A percentile compares a stretch with the other conserved stretches of the same genome.
phyloP scores from a whole-genome alignment of 2,329 filamentous ascomycete genomes.

The Sarocladium brachiariae region DNA sequence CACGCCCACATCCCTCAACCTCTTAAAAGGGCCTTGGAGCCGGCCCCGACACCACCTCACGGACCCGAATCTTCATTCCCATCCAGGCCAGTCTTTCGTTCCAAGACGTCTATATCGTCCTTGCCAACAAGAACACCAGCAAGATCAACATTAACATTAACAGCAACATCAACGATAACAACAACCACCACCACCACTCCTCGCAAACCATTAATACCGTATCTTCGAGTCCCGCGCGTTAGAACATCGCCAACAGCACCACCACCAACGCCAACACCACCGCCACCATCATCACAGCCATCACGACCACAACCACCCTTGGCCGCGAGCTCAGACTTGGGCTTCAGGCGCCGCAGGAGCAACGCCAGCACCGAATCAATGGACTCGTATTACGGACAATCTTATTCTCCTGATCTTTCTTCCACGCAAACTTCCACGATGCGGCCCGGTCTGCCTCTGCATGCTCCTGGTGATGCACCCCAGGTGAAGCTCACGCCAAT shows the following conservation, averaged over 20 bases:
- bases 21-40: conserved; percentile 39
- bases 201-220: neutral
- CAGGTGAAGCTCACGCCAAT: conserved; percentile 51
- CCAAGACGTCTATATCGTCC: conserved; percentile 13
- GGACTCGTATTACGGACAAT: conserved; percentile 28
- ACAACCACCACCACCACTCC: neutral
- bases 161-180: neutral
- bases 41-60: conserved; percentile 27
- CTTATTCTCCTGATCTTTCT: conserved; percentile 18
- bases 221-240: neutral
- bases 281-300: conserved; percentile 19
- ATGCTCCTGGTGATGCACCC: conserved; percentile 24
- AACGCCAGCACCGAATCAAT: conserved; percentile 43
- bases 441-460: conserved; percentile 33
- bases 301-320: conserved; percentile 19
- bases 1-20: conserved; percentile 19
- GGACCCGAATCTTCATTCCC: conserved; percentile 16
- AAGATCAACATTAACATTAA: neutral
- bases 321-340: conserved; percentile 14
- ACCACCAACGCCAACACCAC: neutral
- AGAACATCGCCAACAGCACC: neutral
- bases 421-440: conserved; percentile 15
- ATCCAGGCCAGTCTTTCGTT: neutral
- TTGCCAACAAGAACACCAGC: conserved; percentile 11
- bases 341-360: conserved; percentile 34